These are phyloP conservation scores for Agaricus subrufescens DNA, from an alignment of 768 basidiomycete species.

Conservation along the genomic window DNA sequence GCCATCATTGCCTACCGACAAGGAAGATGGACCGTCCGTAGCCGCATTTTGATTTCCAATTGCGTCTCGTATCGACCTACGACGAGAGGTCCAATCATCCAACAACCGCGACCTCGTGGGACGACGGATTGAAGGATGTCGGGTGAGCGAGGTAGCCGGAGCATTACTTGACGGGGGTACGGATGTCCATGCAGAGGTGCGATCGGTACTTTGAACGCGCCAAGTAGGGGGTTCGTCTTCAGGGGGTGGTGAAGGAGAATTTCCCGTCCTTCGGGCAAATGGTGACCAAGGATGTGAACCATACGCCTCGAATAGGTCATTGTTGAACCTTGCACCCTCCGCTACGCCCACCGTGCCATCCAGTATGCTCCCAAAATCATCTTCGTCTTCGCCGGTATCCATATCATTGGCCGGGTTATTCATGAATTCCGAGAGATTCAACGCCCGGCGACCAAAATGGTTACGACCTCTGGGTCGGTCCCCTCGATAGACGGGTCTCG, in stretches of 20 bases:
- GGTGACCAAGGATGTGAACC: constrained; percentile 21
- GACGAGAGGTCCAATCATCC: constrained; percentile 67
- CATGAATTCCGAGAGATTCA: constrained; percentile 48
- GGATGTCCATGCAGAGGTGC: constrained; percentile 9
- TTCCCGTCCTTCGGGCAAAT: constrained; percentile 16
- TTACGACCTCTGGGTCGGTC: constrained; percentile 29
- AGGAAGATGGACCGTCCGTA: constrained; percentile 14
- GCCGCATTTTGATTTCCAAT: constrained; percentile 22
- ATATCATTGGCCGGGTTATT: constrained; percentile 50
- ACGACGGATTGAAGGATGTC: constrained; percentile 62
- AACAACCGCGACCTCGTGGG: constrained; percentile 47
- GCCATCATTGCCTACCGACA: background rate
- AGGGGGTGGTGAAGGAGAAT: constrained; percentile 30
- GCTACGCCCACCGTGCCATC: constrained; percentile 30
- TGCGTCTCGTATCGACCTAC: constrained; percentile 46
- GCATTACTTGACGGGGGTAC: constrained; percentile 16
- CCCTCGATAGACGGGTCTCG: constrained; percentile 47
- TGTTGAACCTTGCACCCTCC: constrained; percentile 55
- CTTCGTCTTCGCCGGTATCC: constrained; percentile 71
- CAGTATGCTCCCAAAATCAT: constrained; percentile 46
- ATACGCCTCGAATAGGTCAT: constrained; percentile 66
- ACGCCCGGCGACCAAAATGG: constrained; percentile 29
- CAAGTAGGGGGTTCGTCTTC: background rate
- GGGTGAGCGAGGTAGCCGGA: constrained; percentile 30
- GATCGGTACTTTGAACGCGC: constrained; percentile 1